Evolutionary conservation across 805 yeast genomes (phyloP), one percentile per base, ranked within the genome.

Genomic region (Candida yuanshanica): DNA sequence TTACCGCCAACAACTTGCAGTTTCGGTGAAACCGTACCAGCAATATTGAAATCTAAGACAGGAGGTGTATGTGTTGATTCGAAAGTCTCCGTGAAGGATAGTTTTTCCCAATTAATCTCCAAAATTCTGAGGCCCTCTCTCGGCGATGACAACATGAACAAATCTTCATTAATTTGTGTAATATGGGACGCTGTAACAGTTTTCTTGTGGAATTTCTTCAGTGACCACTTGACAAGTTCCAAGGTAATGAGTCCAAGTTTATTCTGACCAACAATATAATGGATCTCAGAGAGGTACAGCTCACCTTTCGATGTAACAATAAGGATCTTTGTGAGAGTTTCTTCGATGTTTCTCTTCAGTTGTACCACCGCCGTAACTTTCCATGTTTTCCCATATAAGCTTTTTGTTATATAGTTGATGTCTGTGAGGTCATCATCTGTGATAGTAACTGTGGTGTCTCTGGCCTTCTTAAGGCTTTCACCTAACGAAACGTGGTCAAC

Each of bases 1-100:
- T 37, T 25, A 1, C 59, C 60, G 7, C 60, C 60, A 20, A 50
- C 42, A 2, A 43, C 38, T 36, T 55, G 59, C 6, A 56, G 12
- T 26, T 56, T 56, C 3, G 56, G 56, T 4, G 45, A 17, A 4
- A 23, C 21, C 1, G 50, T 36, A 0, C 57, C 57, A 2, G 52
- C 36, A 8, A 55, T 36, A 21, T 52, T 50, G 23, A 56, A 40
- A 27, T 56, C 60, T 24, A 55, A 27, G 2, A 55, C 40, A 4
- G 60, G 52, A 2, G 50, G 51, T 2, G 49, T 36, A 9, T 37
- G 32, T 12, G 33, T 20, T 6, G 33, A 5, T 8, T 14, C 3
- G 1, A 43, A 31, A 6, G 41, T 18, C 1, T 33, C 18, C 6
- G 22, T n/a, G 11, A 47, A 33, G 1, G 38, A 20, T 25, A 33